These are phyloP conservation scores for Prinsepia uniflora DNA, from an alignment of 306 rosid species.

Conservation along the genomic window DNA sequence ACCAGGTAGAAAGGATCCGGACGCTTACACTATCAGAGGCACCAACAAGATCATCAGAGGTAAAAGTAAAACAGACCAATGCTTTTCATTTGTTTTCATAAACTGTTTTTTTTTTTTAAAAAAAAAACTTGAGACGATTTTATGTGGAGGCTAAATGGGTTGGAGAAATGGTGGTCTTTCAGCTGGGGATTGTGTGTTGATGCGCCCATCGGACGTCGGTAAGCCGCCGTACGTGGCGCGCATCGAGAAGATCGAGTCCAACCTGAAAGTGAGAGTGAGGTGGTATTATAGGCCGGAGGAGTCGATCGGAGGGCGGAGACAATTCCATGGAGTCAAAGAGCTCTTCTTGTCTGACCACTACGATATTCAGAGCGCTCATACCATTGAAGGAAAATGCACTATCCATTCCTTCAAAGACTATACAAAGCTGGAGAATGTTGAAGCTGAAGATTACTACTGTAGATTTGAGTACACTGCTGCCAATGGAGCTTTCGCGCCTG, in stretches of 20 bases:
- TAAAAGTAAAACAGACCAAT: constrained; percentile 19
- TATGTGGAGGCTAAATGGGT: neutral
- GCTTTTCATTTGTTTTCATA: neutral
- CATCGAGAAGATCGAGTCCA: constrained; percentile 71
- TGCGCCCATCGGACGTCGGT: constrained; percentile 74
- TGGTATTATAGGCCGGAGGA: constrained; percentile 92
- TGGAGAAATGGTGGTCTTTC: constrained; percentile 11
- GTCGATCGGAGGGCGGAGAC: constrained; percentile 82
- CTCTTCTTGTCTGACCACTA: constrained; percentile 77
- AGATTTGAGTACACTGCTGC: constrained; percentile 92
- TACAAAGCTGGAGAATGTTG: constrained; percentile 79
- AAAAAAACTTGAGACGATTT: neutral
- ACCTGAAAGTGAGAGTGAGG: constrained; percentile 65
- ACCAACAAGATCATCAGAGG: constrained; percentile 89
- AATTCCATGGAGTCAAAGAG: constrained; percentile 84
- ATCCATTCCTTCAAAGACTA: constrained; percentile 79
- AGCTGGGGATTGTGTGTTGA: constrained; percentile 70
- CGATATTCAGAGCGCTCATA: constrained; percentile 80
- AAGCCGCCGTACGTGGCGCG: constrained; percentile 81
- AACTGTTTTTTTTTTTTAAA: neutral
- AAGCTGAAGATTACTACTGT: constrained; percentile 76
- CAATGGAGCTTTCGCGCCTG: constrained; percentile 77
- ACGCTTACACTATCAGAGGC: constrained; percentile 78
- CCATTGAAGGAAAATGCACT: constrained; percentile 71
- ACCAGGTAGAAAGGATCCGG: constrained; percentile 64